Evolutionary conservation across 179 eudicot genomes (phyloP).

Genomic region (Carnegiea gigantea): DNA sequence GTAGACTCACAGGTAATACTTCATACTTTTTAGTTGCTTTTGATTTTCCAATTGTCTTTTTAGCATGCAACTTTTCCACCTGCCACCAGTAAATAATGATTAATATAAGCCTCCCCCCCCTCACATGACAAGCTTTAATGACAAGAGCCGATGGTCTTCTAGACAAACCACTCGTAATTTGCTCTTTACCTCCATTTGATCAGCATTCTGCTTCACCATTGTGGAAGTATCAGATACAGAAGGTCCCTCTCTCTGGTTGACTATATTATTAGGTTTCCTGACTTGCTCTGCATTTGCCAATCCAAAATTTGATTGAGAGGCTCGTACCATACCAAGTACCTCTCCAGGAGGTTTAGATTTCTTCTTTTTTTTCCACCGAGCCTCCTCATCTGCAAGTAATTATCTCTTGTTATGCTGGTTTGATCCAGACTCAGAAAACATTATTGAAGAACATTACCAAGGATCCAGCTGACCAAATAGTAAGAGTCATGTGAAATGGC

Average conservation of each 20-base stretch:
- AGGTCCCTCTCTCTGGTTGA: slow-evolving; percentile 37
- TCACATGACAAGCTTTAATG: not conserved
- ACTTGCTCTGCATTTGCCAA: slow-evolving; percentile 43
- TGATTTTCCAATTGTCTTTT: slow-evolving; percentile 42
- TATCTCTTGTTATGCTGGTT: not conserved
- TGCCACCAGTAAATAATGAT: slow-evolving; percentile 36
- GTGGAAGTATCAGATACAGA: slow-evolving; percentile 42
- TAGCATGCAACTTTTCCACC: slow-evolving; percentile 48
- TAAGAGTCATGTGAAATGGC: not conserved
- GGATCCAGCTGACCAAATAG: not conserved
- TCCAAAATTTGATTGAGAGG: slow-evolving; percentile 30
- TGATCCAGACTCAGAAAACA: not conserved
- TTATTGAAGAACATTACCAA: not conserved
- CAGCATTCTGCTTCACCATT: slow-evolving; percentile 39
- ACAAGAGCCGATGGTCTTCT: not conserved
- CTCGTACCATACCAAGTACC: slow-evolving; percentile 36
- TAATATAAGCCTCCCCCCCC: not conserved
- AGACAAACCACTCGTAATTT: not conserved
- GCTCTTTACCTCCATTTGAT: slow-evolving; percentile 47
- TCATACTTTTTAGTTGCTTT: slow-evolving; percentile 61
- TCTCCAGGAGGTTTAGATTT: slow-evolving; percentile 47
- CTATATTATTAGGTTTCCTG: slow-evolving; percentile 43
- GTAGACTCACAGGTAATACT: slow-evolving; percentile 40
- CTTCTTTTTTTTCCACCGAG: slow-evolving; percentile 75
- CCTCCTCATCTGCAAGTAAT: slow-evolving; percentile 61